Evolutionary conservation across 345 rosid genomes (phyloP).

Genomic region (Eucalyptus cladocalyx): DNA sequence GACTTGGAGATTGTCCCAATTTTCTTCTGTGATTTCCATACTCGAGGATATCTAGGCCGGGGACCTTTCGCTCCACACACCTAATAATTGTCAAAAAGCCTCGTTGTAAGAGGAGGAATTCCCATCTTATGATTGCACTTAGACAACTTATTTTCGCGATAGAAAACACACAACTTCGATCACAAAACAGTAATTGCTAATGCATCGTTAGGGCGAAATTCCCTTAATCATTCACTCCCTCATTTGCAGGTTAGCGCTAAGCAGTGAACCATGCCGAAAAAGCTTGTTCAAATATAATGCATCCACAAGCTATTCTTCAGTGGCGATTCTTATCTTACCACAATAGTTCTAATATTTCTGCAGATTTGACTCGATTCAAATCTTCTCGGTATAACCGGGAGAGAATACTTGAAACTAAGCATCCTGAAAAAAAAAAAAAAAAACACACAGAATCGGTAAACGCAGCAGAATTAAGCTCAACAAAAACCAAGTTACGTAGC

Average conservation of each 20-base stretch:
- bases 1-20: slow-evolving; percentile 85
- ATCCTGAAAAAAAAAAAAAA: slow-evolving; percentile 19
- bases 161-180: background rate
- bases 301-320: background rate
- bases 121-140: background rate
- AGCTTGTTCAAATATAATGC: background rate
- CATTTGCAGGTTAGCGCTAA: background rate
- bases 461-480: background rate
- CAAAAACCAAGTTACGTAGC: background rate
- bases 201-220: background rate
- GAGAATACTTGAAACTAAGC: slow-evolving; percentile 38
- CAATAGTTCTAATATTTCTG: slow-evolving; percentile 13
- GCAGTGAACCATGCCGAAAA: background rate
- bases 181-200: background rate
- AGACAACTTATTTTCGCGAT: background rate
- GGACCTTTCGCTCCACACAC: slow-evolving; percentile 89
- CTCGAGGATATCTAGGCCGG: slow-evolving; percentile 81
- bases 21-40: slow-evolving; percentile 63
- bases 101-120: background rate
- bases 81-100: slow-evolving; percentile 9
- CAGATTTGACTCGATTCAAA: slow-evolving; percentile 16
- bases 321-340: slow-evolving; percentile 22
- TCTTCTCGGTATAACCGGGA: slow-evolving; percentile 32
- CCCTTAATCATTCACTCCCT: background rate
- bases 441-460: background rate